These are phyloP conservation scores for Carex cristatella DNA, from an alignment of 176 grass and related monocot genomes.

Conservation along the genomic window DNA sequence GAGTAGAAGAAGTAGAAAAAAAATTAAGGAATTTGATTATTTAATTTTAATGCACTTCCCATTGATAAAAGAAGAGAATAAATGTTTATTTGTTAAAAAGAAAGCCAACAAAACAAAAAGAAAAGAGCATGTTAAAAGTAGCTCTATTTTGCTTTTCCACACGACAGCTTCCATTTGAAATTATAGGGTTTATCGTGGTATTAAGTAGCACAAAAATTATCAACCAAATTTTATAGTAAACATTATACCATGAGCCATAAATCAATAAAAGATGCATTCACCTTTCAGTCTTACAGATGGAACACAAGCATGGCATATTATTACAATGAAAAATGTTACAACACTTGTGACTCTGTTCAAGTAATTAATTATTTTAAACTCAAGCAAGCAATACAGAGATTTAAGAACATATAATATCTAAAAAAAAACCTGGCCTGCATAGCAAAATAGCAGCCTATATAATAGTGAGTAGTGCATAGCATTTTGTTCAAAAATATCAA, in stretches of 20 bases:
- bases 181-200: background rate
- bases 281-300: background rate
- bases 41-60: too few species aligned
- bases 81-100: too few species aligned
- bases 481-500: background rate
- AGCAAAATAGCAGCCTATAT: background rate
- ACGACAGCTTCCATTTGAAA: background rate
- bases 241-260: background rate
- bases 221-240: background rate
- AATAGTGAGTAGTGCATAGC: background rate
- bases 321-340: background rate
- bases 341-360: background rate
- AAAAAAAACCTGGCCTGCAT: background rate
- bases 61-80: too few species aligned
- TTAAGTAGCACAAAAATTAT: background rate
- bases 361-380: conserved; percentile 3
- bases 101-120: too few species aligned
- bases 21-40: too few species aligned
- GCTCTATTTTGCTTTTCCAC: background rate
- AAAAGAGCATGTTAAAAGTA: too few species aligned
- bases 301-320: background rate
- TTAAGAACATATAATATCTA: background rate
- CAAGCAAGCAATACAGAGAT: background rate
- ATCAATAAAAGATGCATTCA: background rate
- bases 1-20: too few species aligned